Base-by-base conservation (phyloP, 2,329 filamentous ascomycete genomes). In the Myriosclerotinia duriaeana region DNA sequence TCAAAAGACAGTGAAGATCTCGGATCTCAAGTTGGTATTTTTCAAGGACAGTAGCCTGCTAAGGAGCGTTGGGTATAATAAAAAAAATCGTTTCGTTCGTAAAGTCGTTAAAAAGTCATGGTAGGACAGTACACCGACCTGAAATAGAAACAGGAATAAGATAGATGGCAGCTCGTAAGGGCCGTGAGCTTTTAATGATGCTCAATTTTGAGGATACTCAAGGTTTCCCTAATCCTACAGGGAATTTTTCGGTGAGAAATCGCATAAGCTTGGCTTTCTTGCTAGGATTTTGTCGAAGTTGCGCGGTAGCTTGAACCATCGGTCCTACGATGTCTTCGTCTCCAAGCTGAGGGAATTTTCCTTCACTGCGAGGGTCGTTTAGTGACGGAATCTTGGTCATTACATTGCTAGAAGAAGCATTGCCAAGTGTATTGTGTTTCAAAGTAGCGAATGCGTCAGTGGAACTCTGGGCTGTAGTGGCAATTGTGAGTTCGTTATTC, bases 261-360 rank as follows among this genome's bases (percentile, higher is more conserved):
- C 72, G 73, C 60, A 76, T 65, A 40, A 77, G 53, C 62, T 74
- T 75, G 17, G 72, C 68, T 67, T 76, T 77, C 68, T 75, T 76
- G 68, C 69, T 73, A 8, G 73, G 73, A 52, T 62, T 74, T 36
- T 72, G 67, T 65, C 73, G 74, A 11, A 77, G 68, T 61, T 74
- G 73, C 6, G 74, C 71, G 11, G 75, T 69, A 20, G 75, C 72
- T 68, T 76, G 72, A 2, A 76, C 75, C 93, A 97, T 97, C 8
- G 93, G 93, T 1, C 93, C 93, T 54, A 97, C 92, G 76, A 97
- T 96, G 77, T 96, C 93, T 73, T 93, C 89, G 74, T 97, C 93
- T 63, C 93, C 93, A 42, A 94, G 85, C 72, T 89, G 87, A 34
- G 93, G 93, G 74, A 97, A 97, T 78, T 97, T 97, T 75, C 90